A percentile compares a stretch with the other conserved stretches of the same genome.
These are phyloP conservation scores for Yamadazyma kitorensis DNA, from an alignment of 805 yeast species.

Conservation along the genomic window DNA sequence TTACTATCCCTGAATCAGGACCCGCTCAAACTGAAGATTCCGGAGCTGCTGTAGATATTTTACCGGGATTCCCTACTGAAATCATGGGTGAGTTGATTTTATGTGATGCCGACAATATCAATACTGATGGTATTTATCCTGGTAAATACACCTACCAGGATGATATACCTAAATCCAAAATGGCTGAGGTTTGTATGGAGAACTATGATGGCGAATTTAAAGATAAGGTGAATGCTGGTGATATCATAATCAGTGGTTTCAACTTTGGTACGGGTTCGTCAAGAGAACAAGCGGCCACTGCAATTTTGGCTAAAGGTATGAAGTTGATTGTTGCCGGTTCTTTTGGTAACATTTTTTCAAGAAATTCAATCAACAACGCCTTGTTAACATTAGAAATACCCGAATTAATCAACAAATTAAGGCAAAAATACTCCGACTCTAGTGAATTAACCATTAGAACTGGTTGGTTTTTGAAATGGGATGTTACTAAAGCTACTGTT, in stretches of 20 bases:
- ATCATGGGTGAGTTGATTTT: slow-evolving; percentile 89
- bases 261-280: slow-evolving; percentile 99
- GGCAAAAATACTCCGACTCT: slow-evolving; percentile 58
- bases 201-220: slow-evolving; percentile 92
- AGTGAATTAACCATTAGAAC: slow-evolving; percentile 89
- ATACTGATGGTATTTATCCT: slow-evolving; percentile 98
- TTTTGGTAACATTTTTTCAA: slow-evolving; percentile 92
- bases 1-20: slow-evolving; percentile 28
- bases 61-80: slow-evolving; percentile 87
- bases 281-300: slow-evolving; percentile 99
- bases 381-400: slow-evolving; percentile 92
- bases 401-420: slow-evolving; percentile 68
- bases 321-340: slow-evolving; percentile 94
- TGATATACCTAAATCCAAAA: slow-evolving; percentile 87
- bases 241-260: slow-evolving; percentile 86
- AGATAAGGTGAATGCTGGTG: slow-evolving; percentile 76
- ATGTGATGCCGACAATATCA: slow-evolving; percentile 95
- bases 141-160: slow-evolving; percentile 99
- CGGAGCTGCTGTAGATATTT: slow-evolving; percentile 61
- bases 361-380: slow-evolving; percentile 97
- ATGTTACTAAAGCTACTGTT: slow-evolving; percentile 81
- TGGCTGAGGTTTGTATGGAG: slow-evolving; percentile 99
- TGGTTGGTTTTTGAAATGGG: slow-evolving; percentile 91
- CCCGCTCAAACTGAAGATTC: slow-evolving; percentile 27
- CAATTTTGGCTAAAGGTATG: slow-evolving; percentile 91